Conservation (phyloP, 805 yeast species). For the Kluyveromyces dobzhanskii region DNA sequence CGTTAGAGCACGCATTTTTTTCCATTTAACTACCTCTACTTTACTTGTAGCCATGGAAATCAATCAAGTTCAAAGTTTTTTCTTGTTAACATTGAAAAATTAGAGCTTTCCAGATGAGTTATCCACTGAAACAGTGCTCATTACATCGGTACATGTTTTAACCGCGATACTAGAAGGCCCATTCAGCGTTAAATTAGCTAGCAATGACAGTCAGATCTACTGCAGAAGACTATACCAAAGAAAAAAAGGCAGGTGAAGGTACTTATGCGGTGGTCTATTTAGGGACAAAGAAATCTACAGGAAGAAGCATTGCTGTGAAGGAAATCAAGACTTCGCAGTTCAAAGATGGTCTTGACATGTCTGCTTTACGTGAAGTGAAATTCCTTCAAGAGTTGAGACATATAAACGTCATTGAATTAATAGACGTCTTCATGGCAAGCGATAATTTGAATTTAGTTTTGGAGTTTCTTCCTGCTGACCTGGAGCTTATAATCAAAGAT, state of each 20-base stretch:
- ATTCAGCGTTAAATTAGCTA: too few species aligned
- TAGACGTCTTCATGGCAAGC: slow-evolving; percentile 73
- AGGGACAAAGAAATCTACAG: slow-evolving; percentile 45
- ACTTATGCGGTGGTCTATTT: slow-evolving; percentile 95
- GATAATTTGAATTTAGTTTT: slow-evolving; percentile 72
- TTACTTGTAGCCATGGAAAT: too few species aligned
- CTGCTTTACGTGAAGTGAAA: slow-evolving; percentile 90
- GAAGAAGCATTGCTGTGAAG: slow-evolving; percentile 76
- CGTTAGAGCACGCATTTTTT: too few species aligned
- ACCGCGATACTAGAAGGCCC: too few species aligned
- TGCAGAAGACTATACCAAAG: slow-evolving; percentile 24
- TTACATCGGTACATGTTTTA: too few species aligned
- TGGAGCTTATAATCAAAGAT: slow-evolving; percentile 84
- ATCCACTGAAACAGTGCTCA: too few species aligned
- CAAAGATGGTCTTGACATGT: slow-evolving; percentile 96
- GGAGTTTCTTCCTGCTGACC: slow-evolving; percentile 86
- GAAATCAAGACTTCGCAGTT: slow-evolving; percentile 92
- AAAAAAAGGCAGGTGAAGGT: slow-evolving; percentile 95
- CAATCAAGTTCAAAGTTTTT: background rate
- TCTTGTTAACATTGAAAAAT: background rate
- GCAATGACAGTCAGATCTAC: background rate
- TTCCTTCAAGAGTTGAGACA: slow-evolving; percentile 76
- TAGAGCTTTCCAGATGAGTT: too few species aligned
- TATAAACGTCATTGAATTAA: slow-evolving; percentile 73
- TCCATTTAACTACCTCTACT: too few species aligned